Percentiles rank a stretch among this genome's conserved stretches.
Conservation (phyloP, 2,329 filamentous ascomycete genomes). For the Colletotrichum filicis region DNA sequence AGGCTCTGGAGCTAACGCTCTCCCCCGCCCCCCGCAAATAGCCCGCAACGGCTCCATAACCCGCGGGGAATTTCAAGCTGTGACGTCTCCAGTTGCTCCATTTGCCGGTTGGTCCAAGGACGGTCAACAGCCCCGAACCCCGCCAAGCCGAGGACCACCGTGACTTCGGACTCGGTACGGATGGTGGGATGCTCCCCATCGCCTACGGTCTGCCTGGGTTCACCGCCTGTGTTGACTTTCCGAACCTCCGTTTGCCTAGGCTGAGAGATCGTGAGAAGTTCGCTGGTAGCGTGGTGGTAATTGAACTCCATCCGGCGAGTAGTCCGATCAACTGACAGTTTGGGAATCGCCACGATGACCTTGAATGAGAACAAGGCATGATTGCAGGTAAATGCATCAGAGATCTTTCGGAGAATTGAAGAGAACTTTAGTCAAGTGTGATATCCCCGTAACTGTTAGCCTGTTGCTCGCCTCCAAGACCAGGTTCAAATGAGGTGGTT, state of each 20-base stretch:
- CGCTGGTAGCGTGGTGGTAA: background rate
- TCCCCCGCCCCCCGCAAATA: conserved; percentile 22
- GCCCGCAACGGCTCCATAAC: conserved; percentile 9
- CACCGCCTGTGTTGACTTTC: background rate
- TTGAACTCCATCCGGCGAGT: too few species aligned
- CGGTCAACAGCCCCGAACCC: conserved; percentile 14
- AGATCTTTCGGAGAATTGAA: too few species aligned
- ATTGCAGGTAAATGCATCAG: too few species aligned
- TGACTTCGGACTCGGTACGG: too few species aligned
- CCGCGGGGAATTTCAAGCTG: conserved; percentile 7
- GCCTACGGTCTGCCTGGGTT: accelerated
- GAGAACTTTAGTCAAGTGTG: too few species aligned
- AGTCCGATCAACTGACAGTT: too few species aligned
- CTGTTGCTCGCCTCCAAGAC: too few species aligned
- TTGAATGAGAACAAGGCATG: too few species aligned
- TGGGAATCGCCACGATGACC: too few species aligned
- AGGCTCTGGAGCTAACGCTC: background rate
- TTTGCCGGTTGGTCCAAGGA: conserved; percentile 25
- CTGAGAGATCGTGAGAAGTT: background rate
- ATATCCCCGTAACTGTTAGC: too few species aligned
- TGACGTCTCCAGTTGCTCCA: background rate
- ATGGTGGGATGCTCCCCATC: too few species aligned
- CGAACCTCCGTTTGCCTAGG: background rate
- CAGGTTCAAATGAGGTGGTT: too few species aligned
- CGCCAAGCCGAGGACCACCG: background rate